Base-by-base conservation (phyloP, 1,284 basidiomycete species). In the Rhodotorula sp. region DNA sequence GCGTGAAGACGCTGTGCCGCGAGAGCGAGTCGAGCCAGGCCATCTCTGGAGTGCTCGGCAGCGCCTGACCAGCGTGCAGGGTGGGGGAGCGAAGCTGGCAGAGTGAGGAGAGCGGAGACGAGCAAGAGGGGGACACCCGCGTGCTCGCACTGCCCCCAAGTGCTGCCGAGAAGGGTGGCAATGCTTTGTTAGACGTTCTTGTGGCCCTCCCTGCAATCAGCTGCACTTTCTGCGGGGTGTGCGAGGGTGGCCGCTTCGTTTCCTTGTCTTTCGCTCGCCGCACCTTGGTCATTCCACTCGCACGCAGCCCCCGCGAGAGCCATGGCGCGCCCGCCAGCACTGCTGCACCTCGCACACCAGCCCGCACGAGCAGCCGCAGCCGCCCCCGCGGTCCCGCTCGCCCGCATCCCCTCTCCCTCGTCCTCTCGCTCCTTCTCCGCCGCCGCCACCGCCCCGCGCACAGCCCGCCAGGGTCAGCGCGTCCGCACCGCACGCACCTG, bases 1-100 rank as follows among this genome's bases (percentile, higher is more conserved):
- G 64, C 14, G 67, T 48, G 44, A 70, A 76, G 56, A 76, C 66
- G n/a, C 72, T 59, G 49, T 76, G 74, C 5, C 42, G 52, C 19
- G 72, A 25, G 17, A 76, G 72, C 8, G 60, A 48, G 42, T 46
- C 23, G 3, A 76, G 63, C 72, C 73, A 76, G 49, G 55, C 25
- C 62, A 64, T 63, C 14, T 5, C 49, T 23, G 23, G 16, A 7
- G 49, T n/a, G 49, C 48, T 49, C 48, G 17, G 17, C 48, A 49
- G 34, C 34, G 34, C 34, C 34, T 34, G 34, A 34, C 34, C 34
- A 34, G 34, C 34, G 34, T 34, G 34, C 34, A 34, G 34, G 34
- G 34, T 5, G 34, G 34, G 34, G 34, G 34, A 34, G 34, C 34
- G 34, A 34, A 34, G 34, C 34, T 34, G 34, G 3, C 34, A 5